Evolutionary conservation across 495 filamentous ascomycete species (phyloP).

Genomic region (Trichoderma reesei): DNA sequence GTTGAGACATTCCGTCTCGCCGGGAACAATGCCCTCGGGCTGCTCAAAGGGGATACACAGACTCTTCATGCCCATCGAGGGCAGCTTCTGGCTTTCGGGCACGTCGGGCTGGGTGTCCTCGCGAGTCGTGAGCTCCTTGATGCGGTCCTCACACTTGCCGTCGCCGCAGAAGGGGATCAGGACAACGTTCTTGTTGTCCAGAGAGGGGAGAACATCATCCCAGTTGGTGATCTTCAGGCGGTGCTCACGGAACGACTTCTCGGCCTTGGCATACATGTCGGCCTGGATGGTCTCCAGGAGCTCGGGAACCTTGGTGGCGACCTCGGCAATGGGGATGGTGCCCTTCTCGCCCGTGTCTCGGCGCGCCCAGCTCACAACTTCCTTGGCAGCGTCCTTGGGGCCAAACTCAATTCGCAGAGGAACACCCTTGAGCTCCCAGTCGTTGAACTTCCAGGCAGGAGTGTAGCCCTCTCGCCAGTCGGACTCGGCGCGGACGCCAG

Average conservation of each 20-base stretch:
- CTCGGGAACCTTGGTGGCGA: slow-evolving; percentile 59
- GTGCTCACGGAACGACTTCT: slow-evolving; percentile 65
- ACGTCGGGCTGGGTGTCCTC: slow-evolving; percentile 54
- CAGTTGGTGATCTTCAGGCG: slow-evolving; percentile 72
- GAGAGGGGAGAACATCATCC: slow-evolving; percentile 77
- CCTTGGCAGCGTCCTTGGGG: slow-evolving; percentile 78
- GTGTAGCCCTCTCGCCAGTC: slow-evolving; percentile 82
- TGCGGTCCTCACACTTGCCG: slow-evolving; percentile 79
- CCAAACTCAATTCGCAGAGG: slow-evolving; percentile 91
- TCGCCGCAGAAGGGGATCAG: slow-evolving; percentile 76
- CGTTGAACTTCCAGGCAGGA: slow-evolving; percentile 94
- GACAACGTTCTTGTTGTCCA: slow-evolving; percentile 85
- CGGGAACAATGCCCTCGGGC: slow-evolving; percentile 65
- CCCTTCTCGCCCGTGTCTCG: slow-evolving; percentile 80
- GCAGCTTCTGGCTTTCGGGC: slow-evolving; percentile 68
- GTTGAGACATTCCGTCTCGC: slow-evolving; percentile 81
- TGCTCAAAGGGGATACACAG: slow-evolving; percentile 97
- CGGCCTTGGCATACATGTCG: slow-evolving; percentile 76
- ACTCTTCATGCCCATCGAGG: slow-evolving; percentile 94
- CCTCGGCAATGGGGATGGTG: slow-evolving; percentile 59
- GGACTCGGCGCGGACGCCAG: slow-evolving; percentile 57
- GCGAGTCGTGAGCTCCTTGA: slow-evolving; percentile 81
- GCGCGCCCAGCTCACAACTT: slow-evolving; percentile 73
- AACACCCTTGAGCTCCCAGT: slow-evolving; percentile 92
- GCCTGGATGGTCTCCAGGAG: slow-evolving; percentile 82